Evolutionary conservation across 208 protist genomes (phyloP), one percentile per base, ranked within the genome.

Genomic region (Acanthamoeba rhysodes): DNA sequence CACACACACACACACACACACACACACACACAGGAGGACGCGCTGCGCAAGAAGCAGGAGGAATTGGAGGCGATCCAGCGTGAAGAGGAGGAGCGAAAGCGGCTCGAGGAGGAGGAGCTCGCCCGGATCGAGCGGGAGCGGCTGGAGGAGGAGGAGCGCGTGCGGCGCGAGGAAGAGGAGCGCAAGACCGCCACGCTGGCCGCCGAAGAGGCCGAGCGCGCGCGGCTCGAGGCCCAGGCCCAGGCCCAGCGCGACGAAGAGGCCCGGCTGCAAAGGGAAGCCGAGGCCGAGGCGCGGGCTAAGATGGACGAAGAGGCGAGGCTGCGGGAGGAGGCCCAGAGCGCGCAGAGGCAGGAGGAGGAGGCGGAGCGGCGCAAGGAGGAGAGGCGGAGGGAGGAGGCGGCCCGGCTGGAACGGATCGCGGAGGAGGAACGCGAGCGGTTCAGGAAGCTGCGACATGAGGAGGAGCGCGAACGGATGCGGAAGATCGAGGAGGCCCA

Each of bases 381-480:
- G 34, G 72, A 80, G 72, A 10, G 32, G 72, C 29, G 72, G 32
- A 9, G 32, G 9, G 5, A 80, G 72, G 72, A 80, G 32, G 18
- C 32, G 37, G 18, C 18, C 27, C 16, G 72, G 72, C 72, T 80
- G 12, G 72, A 32, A 3, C 29, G 32, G 32, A 45, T 80, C 10
- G 72, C 72, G n/a, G 72, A 80, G n/a, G 72, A 80, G 72, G 72
- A 80, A 34, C 29, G 72, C 16, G 72, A 80, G 32, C 72, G 72
- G 72, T 80, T 80, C 72, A 4, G 72, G 72, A 80, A 80, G 72
- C 29, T 80, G 34, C 72, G 72, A 18, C 37, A 80, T 20, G 72
- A 80, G n/a, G 72, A 80, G 32, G 72, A 80, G 37, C 72, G 72
- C 32, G 72, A 80, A 20, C 72, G 72, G 24, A 2, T 50, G 29